phyloP scores from a whole-genome alignment of 1,284 basidiomycete genomes.

The Cronartium ribicola region DNA sequence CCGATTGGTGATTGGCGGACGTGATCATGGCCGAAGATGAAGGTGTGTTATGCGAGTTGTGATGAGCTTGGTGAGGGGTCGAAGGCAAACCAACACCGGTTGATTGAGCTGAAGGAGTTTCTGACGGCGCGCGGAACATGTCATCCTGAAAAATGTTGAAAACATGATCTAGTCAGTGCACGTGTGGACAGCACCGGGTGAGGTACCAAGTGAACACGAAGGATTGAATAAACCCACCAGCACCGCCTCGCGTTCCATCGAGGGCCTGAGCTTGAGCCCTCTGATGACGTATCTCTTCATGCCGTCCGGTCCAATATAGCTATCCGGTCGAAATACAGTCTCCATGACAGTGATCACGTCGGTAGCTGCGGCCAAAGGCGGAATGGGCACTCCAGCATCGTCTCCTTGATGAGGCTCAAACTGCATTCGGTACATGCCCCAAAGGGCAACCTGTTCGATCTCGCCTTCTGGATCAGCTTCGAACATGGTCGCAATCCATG shows the following conservation, averaged over 20 bases:
- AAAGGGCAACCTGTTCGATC: slow-evolving; percentile 41
- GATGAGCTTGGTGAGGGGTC: slow-evolving; percentile 27
- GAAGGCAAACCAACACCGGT: slow-evolving; percentile 10
- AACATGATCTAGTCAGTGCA: not conserved
- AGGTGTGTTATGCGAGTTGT: slow-evolving; percentile 17
- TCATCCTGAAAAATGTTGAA: slow-evolving; percentile 29
- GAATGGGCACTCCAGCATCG: slow-evolving; percentile 31
- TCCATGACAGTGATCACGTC: slow-evolving; percentile 43
- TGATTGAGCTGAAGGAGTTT: slow-evolving; percentile 14
- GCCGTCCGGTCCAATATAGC: slow-evolving; percentile 36
- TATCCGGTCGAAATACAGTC: slow-evolving; percentile 41
- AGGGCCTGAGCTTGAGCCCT: slow-evolving; percentile 35
- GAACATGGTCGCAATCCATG: slow-evolving; percentile 42
- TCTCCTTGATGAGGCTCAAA: slow-evolving; percentile 39
- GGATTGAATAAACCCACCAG: slow-evolving; percentile 6
- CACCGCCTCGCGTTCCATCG: slow-evolving; percentile 31
- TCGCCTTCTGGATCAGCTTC: slow-evolving; percentile 41
- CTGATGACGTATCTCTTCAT: slow-evolving; percentile 41
- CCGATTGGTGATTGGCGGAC: slow-evolving; percentile 4
- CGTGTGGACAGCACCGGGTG: not conserved
- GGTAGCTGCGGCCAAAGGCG: slow-evolving; percentile 38
- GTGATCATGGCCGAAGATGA: slow-evolving; percentile 19
- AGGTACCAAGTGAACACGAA: not conserved
- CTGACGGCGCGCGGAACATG: slow-evolving; percentile 36
- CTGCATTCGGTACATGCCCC: slow-evolving; percentile 43